Evolutionary conservation across 164 flowering plant species (phyloP), one percentile per base, ranked within the genome.

Genomic region (Stephania japonica): DNA sequence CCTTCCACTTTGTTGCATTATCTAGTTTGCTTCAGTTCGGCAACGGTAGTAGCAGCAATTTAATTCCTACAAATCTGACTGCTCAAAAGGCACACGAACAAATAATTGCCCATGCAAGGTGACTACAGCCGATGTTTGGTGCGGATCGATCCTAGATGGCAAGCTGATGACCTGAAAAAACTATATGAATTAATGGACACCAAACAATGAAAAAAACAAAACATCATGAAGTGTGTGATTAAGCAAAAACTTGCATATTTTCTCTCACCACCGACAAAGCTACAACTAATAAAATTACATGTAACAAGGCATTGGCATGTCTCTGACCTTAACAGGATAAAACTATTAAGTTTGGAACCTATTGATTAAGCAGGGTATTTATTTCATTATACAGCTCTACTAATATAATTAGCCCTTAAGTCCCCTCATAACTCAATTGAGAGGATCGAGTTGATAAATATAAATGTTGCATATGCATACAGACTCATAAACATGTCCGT

Each of bases 81-180:
- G 95, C 83, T 92, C 97, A 61, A 91, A 91, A 68, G 97, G 98
- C 61, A 88, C 97, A 26, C 98, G 91, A 6, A 94, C 91, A 82
- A 94, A 94, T 75, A 94, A 79, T 83, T 92, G 97, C 14, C 98
- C 98, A 75, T 94, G 93, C 78, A 94, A 80, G 68, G 97, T 94
- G 50, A 94, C 97, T 70, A 94, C 97, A 43, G 98, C 98, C 16
- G 97, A 94, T 42, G 97, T 92, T 80, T 94, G 98, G 78, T 92
- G 98, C 10, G 98, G 95, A 77, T 92, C 97, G 16, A 94, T 94
- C 80, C 98, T 86, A 1, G 90, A 85, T 1, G 97, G 95, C 64
- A 94, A 82, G 83, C 82, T 91, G 53, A 94, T 88, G 68, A 94
- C 90, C 98, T 94, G 83, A 24, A 81, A 71, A 41, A 3, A 19